Base-by-base conservation (phyloP, 805 yeast species). In the Pichia deserticola region DNA sequence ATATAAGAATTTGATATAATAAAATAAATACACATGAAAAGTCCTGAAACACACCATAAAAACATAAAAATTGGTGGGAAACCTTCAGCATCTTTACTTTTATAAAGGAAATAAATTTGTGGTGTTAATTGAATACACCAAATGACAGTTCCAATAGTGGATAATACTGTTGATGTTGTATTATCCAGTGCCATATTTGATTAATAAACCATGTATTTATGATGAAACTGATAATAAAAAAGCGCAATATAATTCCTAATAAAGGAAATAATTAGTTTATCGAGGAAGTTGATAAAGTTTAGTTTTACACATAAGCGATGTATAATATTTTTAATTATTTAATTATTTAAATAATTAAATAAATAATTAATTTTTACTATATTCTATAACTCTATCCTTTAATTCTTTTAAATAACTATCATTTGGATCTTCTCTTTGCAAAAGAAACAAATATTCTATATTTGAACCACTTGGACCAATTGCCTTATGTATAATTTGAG, bases 81-180 rank as follows among this genome's bases (percentile, higher is more conserved):
- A 0, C 98, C 98, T 13, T 84, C 86, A 49, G 96, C 84, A 64
- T 89, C 81, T 59, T 92, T 89, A 8, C 77, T 76, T 48, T 74
- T 74, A 72, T 78, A 86, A 5, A 66, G 57, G 63, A 86, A 88
- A 64, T 82, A 75, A 47, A 83, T 74, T 44, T 65, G 98, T 0
- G 98, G 98, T 1, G 86, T 72, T 45, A 92, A 70, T 67, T 92
- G 98, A 53, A 92, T 73, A 65, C 98, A 92, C 97, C 97, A 92
- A 49, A 87, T 73, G 1, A 92, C 83, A 0, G 98, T 92, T 3
- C 97, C 98, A 4, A 87, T 74, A 9, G 96, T 90, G 4, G 89
- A 95, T 50, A 89, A 73, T 1, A 85, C 86, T 44, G 86, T 88
- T 12, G 88, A 78, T 1, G 86, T 86, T 5, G 73, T 54, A 36